A percentile compares a stretch with the other conserved stretches of the same genome.
Conservation (phyloP, 345 rosid species). For the Angophora floribunda region DNA sequence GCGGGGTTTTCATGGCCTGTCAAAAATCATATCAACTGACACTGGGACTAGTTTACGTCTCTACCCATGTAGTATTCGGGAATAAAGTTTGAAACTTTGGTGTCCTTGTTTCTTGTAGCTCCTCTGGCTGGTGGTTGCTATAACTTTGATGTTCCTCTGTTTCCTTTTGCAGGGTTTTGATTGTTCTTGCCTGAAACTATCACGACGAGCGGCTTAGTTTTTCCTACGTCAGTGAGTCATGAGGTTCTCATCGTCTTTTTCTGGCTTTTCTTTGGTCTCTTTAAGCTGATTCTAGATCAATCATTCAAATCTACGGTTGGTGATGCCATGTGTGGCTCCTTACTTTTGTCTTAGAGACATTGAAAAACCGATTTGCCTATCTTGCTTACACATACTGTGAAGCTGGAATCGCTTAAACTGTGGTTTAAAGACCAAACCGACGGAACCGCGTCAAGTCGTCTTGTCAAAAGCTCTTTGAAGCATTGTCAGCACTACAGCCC, state of each 20-base stretch:
- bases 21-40: neutral
- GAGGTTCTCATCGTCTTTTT: neutral
- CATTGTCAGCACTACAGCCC: neutral
- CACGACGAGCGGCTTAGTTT: neutral
- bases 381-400: neutral
- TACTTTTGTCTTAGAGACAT: neutral
- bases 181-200: neutral
- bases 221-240: neutral
- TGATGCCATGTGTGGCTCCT: neutral
- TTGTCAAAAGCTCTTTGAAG: neutral
- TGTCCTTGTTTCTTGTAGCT: neutral
- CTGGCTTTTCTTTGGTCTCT: neutral
- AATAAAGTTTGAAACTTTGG: neutral
- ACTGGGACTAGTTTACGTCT: neutral
- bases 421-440: neutral
- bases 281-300: neutral
- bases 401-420: neutral
- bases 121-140: neutral
- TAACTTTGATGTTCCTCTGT: neutral
- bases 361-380: neutral
- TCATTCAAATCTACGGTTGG: neutral
- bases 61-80: neutral
- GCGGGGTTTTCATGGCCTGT: neutral
- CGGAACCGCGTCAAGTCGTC: neutral
- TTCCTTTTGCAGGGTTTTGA: slow-evolving; percentile 19